Base-by-base conservation (phyloP, 2,329 filamentous ascomycete genomes). In the Geosmithia putterillii region DNA sequence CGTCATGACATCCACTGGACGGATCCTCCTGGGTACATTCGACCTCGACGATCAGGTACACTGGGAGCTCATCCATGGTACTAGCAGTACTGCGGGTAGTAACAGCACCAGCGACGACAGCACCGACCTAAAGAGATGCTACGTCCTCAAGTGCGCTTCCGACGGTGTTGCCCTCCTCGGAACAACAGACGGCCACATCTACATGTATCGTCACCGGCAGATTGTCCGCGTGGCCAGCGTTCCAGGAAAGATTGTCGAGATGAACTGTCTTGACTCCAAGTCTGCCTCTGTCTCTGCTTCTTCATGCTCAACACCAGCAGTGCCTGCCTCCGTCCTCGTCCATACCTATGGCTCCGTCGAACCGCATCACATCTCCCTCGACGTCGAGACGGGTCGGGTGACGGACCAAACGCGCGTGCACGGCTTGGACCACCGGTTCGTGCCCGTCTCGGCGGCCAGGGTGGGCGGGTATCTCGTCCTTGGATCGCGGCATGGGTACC, bases 1-100 rank as follows among this genome's bases (percentile, higher is more conserved):
- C 17, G 64, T 74, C 3, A 71, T 69, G 0, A 81, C 79, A 0
- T 78, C 71, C 0, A 71, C 73, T 32, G 83, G 83, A 1, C 69
- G 71, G 17, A 54, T 86, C 0, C 63, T 83, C 4, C 48, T 73
- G 1, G 70, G 68, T 1, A 53, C 57, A 0, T 58, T 73, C 34
- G 28, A 32, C 28, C 47, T 38, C 3, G 42, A 48, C 7, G 38
- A 49, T 2, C 43, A 40, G n/a, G 44, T 60, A 2, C 41, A 48
- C 1, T 78, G 74, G 74, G 51, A 57, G 7, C 28, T 9, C 65
- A 69, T 35, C 49, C 74, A 0, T 40, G n/a, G n/a, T n/a, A n/a
- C 51, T n/a, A n/a, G n/a, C n/a, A n/a, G n/a, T n/a, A n/a, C n/a
- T n/a, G n/a, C n/a, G n/a, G n/a, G n/a, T n/a, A n/a, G n/a, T n/a